Evolutionary conservation across 1,139 yeast genomes (phyloP), one percentile per base, ranked within the genome.

Genomic region (Geotrichum reessii): DNA sequence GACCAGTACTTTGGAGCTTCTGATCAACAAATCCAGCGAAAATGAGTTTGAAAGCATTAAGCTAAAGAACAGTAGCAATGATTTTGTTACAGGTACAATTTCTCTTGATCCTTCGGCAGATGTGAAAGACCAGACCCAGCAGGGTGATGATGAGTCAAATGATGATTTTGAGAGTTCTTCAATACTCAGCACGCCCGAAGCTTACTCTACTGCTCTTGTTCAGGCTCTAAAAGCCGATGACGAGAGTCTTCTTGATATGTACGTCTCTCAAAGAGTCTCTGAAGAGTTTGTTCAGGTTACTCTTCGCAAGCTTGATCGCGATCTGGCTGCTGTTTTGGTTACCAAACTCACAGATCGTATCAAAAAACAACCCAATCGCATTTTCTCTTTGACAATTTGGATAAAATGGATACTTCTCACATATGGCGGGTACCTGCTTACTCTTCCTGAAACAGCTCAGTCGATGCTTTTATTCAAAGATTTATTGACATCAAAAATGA

Each of bases 371-470:
- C 81, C 84, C 7, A 74, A 78, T 60, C 81, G 90, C 64, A 91
- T 90, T 63, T 88, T 86, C 47, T 86, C 85, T 61, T 77, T 93
- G 63, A 86, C 86, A 63, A 79, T 83, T 53, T 93, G 99, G 99
- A 84, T 92, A 63, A 89, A 91, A 71, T 92, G 97, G 95, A 85
- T 92, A 55, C 78, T 93, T 67, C 85, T 93, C 52, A 83, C 87
- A 47, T 99, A 93, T 71, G 99, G 98, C 47, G 92, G 95, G 1
- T 84, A 83, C 63, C 75, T 86, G 55, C 80, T 87, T 25, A 80
- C 87, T 19, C 76, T 87, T 58, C 92, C 96, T 50, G 85, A 86
- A 63, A 77, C 87, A 63, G 77, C 82, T 62, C 76, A 80, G 53
- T 84, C 88, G 51, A 76, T 93, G 61, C 83, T 95, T 4, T 82